Base-by-base conservation (phyloP, 768 basidiomycete species). In the Cantharellus anzutake region DNA sequence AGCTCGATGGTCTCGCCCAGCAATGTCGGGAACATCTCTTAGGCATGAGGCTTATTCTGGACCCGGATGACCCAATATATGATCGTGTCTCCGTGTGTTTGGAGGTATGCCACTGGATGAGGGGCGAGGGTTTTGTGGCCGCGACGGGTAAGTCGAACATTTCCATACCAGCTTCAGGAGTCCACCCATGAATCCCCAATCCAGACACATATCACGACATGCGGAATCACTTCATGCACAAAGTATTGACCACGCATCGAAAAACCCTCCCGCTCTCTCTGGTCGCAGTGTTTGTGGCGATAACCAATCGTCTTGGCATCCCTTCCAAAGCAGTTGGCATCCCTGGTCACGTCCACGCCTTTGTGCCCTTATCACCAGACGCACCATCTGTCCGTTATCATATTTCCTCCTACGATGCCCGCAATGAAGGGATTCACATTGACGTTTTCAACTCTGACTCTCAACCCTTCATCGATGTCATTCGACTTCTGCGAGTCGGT, bases 251-350 rank as follows among this genome's bases (percentile, higher is more conserved):
- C 1, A 72, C 73, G 0, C 69, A 76, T 64, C 78, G 73, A 60
- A 67, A 68, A 34, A 76, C 79, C 0, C 74, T 83, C 51, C 81
- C 82, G 0, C 76, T 84, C 55, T 80, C 79, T 5, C 70, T 83
- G 50, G 76, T 76, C 42, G 80, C 78, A 67, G 65, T 81, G 34
- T 84, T 81, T 61, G 73, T 78, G 7, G 16, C 75, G n/a, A 68
- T 84, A 51, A 74, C 75, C 16, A 72, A 74, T 14, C 73, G 78
- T 41, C 66, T 83, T 0, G 78, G 75, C 35, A 70, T 83, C 16
- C 62, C 66, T 4, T 80, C 80, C 0, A 72, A 71, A 3, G 81
- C 82, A 0, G 67, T 80, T 16, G 74, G 79, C 63, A 80, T 80
- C 59, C 83, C 82, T 3, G 68, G 69, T 4, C 73, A 73, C 57